Percentiles rank a stretch among this genome's conserved stretches.
Evolutionary conservation across 495 filamentous ascomycete species (phyloP).

Genomic region (Penicillium desertorum): DNA sequence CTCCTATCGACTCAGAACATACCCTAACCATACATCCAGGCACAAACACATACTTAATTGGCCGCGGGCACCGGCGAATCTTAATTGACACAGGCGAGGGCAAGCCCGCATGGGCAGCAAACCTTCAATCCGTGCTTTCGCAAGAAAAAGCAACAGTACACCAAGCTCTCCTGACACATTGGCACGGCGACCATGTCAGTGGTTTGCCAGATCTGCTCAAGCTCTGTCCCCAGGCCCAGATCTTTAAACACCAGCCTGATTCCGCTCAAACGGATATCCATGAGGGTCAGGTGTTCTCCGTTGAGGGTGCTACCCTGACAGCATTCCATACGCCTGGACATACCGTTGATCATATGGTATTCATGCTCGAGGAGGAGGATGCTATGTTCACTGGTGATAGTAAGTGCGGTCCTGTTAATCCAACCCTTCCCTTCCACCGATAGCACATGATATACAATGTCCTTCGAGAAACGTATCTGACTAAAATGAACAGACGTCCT

Average conservation of each 20-base stretch:
- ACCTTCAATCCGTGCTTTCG: conserved; percentile 60
- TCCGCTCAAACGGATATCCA: conserved; percentile 49
- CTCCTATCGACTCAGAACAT: neutral
- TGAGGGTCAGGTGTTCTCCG: conserved; percentile 70
- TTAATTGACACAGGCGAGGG: conserved; percentile 83
- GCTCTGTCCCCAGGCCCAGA: conserved; percentile 55
- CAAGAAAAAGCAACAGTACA: conserved; percentile 65
- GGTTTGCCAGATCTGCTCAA: conserved; percentile 67
- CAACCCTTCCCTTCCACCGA: neutral
- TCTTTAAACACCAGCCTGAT: conserved; percentile 53
- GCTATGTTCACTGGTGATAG: conserved; percentile 93
- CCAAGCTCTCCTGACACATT: conserved; percentile 76
- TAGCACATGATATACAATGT: neutral
- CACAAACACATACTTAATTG: conserved; percentile 87
- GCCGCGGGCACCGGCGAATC: conserved; percentile 62
- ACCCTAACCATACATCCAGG: conserved; percentile 40
- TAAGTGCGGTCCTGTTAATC: conserved; percentile 23
- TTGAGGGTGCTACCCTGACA: conserved; percentile 73
- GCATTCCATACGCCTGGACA: conserved; percentile 84
- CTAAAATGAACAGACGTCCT: conserved; percentile 59
- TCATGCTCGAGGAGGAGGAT: conserved; percentile 69
- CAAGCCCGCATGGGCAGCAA: conserved; percentile 55
- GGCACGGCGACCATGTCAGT: conserved; percentile 82
- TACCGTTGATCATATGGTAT: conserved; percentile 78
- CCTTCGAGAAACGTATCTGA: neutral